These are phyloP conservation scores for Paraleonurus japonicus DNA, from an alignment of 257 asterid species.

Conservation along the genomic window DNA sequence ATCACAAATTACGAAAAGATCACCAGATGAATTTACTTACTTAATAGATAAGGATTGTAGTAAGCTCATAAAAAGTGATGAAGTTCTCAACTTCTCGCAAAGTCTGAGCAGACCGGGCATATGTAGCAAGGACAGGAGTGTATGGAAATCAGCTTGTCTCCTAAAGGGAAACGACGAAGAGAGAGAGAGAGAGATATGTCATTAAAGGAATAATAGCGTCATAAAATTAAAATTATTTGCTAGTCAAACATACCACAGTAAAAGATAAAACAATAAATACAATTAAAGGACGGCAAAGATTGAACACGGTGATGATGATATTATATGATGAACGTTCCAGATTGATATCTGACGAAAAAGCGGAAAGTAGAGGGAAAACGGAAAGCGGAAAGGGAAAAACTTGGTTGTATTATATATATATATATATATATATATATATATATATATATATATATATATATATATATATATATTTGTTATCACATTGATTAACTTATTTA, in stretches of 20 bases:
- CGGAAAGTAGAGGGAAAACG: neutral
- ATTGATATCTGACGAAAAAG: neutral
- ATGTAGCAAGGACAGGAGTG: constrained; percentile 69
- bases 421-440: too few relatives aligned
- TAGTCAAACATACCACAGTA: neutral
- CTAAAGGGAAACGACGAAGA: neutral
- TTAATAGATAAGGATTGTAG: constrained; percentile 48
- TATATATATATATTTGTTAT: too few relatives aligned
- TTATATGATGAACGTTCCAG: neutral
- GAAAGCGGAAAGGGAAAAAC: too few relatives aligned
- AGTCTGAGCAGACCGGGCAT: constrained; percentile 68
- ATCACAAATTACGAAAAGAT: neutral
- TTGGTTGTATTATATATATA: neutral
- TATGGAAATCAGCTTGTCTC: constrained; percentile 74
- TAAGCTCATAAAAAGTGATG: constrained; percentile 48
- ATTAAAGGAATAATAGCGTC: neutral
- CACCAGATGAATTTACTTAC: neutral
- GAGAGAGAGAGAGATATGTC: neutral
- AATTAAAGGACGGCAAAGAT: neutral
- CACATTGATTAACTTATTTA: neutral
- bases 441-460: too few relatives aligned
- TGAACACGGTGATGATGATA: neutral
- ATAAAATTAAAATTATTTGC: too few relatives aligned
- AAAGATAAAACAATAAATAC: too few relatives aligned
- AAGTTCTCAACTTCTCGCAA: constrained; percentile 52